A percentile compares a stretch with the other conserved stretches of the same genome.
phyloP scores from a whole-genome alignment of 371 early-diverging fungal species.

The Actinomortierella ambigua region DNA sequence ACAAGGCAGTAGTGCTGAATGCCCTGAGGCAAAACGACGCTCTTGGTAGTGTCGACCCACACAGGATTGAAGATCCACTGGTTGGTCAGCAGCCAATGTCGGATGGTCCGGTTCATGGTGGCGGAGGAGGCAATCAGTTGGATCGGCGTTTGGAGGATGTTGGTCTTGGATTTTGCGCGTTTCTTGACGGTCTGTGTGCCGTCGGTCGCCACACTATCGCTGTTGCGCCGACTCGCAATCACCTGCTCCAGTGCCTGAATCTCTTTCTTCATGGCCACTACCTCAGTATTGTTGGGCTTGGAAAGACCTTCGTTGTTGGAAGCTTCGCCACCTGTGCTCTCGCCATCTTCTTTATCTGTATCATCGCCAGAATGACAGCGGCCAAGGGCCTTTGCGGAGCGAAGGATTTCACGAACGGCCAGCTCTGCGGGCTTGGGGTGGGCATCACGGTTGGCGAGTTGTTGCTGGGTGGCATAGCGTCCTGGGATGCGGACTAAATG shows the following conservation, averaged over 20 bases:
- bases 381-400: slow-evolving; percentile 19
- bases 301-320: too few relatives aligned
- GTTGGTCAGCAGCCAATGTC: slow-evolving; percentile 58
- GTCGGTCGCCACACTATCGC: background rate
- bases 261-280: too few relatives aligned
- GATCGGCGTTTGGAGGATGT: slow-evolving; percentile 11
- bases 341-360: background rate
- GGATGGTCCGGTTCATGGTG: slow-evolving; percentile 70
- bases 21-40: slow-evolving; percentile 41
- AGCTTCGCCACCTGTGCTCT: too few relatives aligned
- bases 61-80: slow-evolving; percentile 64
- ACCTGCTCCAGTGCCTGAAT: too few relatives aligned
- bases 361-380: slow-evolving; percentile 7
- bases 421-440: slow-evolving; percentile 74
- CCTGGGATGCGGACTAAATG: slow-evolving; percentile 65
- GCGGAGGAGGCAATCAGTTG: slow-evolving; percentile 75
- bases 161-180: slow-evolving; percentile 7
- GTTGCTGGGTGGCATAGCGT: slow-evolving; percentile 60
- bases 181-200: background rate
- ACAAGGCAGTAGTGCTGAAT: slow-evolving; percentile 65
- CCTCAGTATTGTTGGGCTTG: too few relatives aligned
- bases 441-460: slow-evolving; percentile 50
- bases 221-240: too few relatives aligned
- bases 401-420: slow-evolving; percentile 56
- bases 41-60: slow-evolving; percentile 65